Evolutionary conservation across 345 rosid species (phyloP).

Genomic region (Populus nigra): DNA sequence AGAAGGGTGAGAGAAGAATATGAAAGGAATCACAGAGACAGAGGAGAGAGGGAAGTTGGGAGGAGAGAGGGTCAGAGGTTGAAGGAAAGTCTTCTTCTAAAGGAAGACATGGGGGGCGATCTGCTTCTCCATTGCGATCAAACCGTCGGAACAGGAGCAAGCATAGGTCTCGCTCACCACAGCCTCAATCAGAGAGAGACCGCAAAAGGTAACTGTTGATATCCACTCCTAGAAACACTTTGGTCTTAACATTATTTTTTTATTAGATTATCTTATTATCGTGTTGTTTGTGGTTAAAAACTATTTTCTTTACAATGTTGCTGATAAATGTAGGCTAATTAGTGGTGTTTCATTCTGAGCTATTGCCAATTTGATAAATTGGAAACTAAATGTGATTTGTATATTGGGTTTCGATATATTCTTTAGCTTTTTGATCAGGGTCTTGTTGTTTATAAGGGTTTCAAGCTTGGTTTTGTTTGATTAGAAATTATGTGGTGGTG

Average conservation of each 20-base stretch:
- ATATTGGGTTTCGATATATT: background rate
- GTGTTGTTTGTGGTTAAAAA: background rate
- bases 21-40: constrained; percentile 25
- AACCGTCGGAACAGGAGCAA: constrained; percentile 51
- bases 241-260: background rate
- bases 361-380: background rate
- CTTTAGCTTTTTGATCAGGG: background rate
- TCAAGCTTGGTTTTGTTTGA: too few species aligned
- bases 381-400: background rate
- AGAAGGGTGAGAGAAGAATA: constrained; percentile 14
- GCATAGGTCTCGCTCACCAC: constrained; percentile 60
- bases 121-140: constrained; percentile 43
- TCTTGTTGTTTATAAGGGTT: background rate
- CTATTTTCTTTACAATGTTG: background rate
- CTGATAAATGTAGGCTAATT: background rate
- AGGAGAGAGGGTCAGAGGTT: constrained; percentile 44
- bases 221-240: constrained; percentile 19
- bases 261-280: background rate
- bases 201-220: constrained; percentile 69
- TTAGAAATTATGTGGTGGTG: too few species aligned
- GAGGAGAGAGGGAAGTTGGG: constrained; percentile 42
- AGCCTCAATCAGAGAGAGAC: constrained; percentile 35
- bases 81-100: constrained; percentile 47
- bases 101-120: constrained; percentile 45
- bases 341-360: background rate